phyloP scores from a whole-genome alignment of 805 yeast genomes.

The Myxozyma neotropica region DNA sequence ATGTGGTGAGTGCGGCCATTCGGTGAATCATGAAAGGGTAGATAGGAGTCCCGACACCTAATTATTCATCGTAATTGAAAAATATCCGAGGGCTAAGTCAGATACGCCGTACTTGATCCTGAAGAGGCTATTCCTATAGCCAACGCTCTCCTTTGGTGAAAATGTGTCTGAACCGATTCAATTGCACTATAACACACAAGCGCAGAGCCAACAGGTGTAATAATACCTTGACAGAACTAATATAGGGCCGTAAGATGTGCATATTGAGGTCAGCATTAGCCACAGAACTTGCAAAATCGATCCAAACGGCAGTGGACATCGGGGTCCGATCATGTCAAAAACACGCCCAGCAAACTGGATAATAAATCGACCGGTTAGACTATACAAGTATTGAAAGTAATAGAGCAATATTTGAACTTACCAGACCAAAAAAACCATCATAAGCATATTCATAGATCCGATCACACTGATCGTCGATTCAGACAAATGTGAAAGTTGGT shows the following conservation, averaged over 20 bases:
- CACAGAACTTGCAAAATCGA: slow-evolving; percentile 35
- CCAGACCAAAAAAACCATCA: slow-evolving; percentile 35
- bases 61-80: neutral
- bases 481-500: slow-evolving; percentile 29
- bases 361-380: neutral
- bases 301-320: slow-evolving; percentile 33
- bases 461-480: slow-evolving; percentile 42
- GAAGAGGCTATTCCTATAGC: slow-evolving; percentile 52
- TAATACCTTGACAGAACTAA: slow-evolving; percentile 50
- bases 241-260: slow-evolving; percentile 52
- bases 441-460: slow-evolving; percentile 39
- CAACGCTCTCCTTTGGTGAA: slow-evolving; percentile 47
- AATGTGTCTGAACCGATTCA: slow-evolving; percentile 52
- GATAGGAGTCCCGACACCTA: slow-evolving; percentile 52
- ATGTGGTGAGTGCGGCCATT: slow-evolving; percentile 42
- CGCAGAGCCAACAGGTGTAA: slow-evolving; percentile 22
- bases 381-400: neutral
- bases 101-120: slow-evolving; percentile 47
- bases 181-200: slow-evolving; percentile 34
- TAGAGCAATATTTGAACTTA: neutral
- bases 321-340: slow-evolving; percentile 36
- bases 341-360: slow-evolving; percentile 39
- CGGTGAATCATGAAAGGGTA: slow-evolving; percentile 50
- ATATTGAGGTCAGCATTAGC: slow-evolving; percentile 43
- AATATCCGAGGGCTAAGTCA: neutral